Percentiles rank a stretch among this genome's conserved stretches.
Conservation (phyloP, 2,329 filamentous ascomycete species). For the Fusarium lateritium region DNA sequence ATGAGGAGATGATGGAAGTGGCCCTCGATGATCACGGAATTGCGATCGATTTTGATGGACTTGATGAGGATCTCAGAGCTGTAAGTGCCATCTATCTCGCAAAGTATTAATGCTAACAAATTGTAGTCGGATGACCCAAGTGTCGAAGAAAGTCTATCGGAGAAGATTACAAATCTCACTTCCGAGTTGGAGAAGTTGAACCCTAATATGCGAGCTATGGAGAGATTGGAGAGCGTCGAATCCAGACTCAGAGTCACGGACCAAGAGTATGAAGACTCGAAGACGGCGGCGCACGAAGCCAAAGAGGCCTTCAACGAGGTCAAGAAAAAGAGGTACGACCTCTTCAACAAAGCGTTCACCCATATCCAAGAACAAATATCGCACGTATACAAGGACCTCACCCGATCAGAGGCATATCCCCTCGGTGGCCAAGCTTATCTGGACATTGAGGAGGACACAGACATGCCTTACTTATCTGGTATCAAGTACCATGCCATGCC, state of each 20-base stretch:
- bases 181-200: slow-evolving; percentile 92
- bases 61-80: slow-evolving; percentile 86
- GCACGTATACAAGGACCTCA: slow-evolving; percentile 95
- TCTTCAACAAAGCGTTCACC: slow-evolving; percentile 95
- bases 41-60: slow-evolving; percentile 84
- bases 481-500: slow-evolving; percentile 99
- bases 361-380: slow-evolving; percentile 97
- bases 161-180: slow-evolving; percentile 81
- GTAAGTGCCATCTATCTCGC: slow-evolving; percentile 62
- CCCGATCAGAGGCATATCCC: slow-evolving; percentile 89
- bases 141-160: slow-evolving; percentile 81
- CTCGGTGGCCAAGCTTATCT: slow-evolving; percentile 92
- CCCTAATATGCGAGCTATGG: slow-evolving; percentile 95
- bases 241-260: slow-evolving; percentile 86
- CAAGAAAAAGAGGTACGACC: slow-evolving; percentile 85
- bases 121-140: slow-evolving; percentile 76
- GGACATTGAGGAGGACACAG: slow-evolving; percentile 93
- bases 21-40: slow-evolving; percentile 92
- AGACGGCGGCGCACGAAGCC: slow-evolving; percentile 78
- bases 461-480: slow-evolving; percentile 94
- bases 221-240: slow-evolving; percentile 89
- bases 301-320: slow-evolving; percentile 88
- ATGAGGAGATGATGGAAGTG: slow-evolving; percentile 71
- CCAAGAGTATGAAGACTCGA: slow-evolving; percentile 89
- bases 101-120: slow-evolving; percentile 49